Evolutionary conservation across 1,284 basidiomycete genomes (phyloP).

Genomic region (Ceratobasidium sp.): DNA sequence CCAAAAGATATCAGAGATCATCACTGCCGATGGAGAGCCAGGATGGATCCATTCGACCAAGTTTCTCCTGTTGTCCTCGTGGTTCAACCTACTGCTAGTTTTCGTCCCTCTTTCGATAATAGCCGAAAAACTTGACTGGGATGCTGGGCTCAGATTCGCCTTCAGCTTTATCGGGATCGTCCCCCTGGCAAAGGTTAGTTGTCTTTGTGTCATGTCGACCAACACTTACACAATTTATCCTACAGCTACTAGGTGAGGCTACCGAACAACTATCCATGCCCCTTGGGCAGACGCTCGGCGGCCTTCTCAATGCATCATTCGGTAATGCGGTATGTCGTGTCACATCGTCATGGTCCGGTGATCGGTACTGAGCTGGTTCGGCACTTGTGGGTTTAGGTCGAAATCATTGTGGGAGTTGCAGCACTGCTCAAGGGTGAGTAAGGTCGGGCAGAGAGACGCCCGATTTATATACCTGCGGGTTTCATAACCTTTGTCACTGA

Average conservation of each 20-base stretch:
- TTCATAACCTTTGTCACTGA: conserved; percentile 17
- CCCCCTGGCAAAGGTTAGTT: conserved; percentile 76
- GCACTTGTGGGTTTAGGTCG: conserved; percentile 50
- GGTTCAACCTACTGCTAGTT: conserved; percentile 78
- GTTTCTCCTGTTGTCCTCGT: conserved; percentile 74
- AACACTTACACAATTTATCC: conserved; percentile 1
- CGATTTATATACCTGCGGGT: conserved; percentile 16
- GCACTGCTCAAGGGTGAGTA: conserved; percentile 77
- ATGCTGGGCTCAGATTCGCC: conserved; percentile 80
- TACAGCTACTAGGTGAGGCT: conserved; percentile 77
- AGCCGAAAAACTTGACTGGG: conserved; percentile 71
- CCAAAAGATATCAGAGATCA: conserved; percentile 52
- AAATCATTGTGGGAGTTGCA: conserved; percentile 87
- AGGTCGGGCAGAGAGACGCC: not conserved
- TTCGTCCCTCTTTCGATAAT: conserved; percentile 75
- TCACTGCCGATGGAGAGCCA: conserved; percentile 67
- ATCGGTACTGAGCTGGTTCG: not conserved
- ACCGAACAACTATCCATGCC: conserved; percentile 85
- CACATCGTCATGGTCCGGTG: not conserved
- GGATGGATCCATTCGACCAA: conserved; percentile 65
- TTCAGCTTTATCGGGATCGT: conserved; percentile 88
- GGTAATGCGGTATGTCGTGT: conserved; percentile 63
- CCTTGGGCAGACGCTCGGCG: conserved; percentile 82
- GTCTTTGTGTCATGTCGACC: conserved; percentile 29
- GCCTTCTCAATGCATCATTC: conserved; percentile 85